phyloP scores from a whole-genome alignment of 768 basidiomycete genomes.

The Clitopilus passeckerianus region DNA sequence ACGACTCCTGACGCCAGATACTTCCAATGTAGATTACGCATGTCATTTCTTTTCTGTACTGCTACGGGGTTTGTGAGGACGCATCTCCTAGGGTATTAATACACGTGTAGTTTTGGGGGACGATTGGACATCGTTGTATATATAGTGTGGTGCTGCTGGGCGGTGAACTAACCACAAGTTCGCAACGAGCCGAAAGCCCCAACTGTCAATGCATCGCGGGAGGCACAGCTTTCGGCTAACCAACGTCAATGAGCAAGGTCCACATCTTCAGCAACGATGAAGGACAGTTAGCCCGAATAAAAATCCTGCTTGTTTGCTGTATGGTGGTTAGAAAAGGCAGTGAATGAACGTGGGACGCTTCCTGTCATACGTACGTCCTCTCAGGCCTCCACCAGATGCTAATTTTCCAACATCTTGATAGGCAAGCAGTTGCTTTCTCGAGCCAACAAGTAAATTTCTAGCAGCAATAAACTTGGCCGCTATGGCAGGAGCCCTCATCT shows the following conservation, averaged over 20 bases:
- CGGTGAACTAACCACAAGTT: too few relatives aligned
- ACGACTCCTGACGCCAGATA: constrained; percentile 1
- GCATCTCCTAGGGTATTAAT: neutral
- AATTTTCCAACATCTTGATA: neutral
- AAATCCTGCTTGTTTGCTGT: neutral
- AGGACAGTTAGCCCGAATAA: neutral
- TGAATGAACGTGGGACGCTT: neutral
- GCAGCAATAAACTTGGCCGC: neutral
- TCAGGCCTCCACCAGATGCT: neutral
- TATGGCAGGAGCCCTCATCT: neutral
- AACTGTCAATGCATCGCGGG: neutral
- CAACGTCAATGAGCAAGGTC: neutral
- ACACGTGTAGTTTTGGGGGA: neutral
- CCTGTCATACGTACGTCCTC: neutral
- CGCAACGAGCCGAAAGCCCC: too few relatives aligned
- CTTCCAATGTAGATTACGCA: neutral
- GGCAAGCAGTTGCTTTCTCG: neutral
- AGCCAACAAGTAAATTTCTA: neutral
- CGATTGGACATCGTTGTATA: neutral
- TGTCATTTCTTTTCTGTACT: neutral
- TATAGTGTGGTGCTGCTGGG: neutral
- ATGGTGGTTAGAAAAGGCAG: neutral
- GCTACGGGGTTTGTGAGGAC: neutral
- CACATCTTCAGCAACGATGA: neutral
- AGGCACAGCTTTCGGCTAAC: neutral